Conservation (phyloP, 2,329 filamentous ascomycete species). For the Triangularia verruculosa region DNA sequence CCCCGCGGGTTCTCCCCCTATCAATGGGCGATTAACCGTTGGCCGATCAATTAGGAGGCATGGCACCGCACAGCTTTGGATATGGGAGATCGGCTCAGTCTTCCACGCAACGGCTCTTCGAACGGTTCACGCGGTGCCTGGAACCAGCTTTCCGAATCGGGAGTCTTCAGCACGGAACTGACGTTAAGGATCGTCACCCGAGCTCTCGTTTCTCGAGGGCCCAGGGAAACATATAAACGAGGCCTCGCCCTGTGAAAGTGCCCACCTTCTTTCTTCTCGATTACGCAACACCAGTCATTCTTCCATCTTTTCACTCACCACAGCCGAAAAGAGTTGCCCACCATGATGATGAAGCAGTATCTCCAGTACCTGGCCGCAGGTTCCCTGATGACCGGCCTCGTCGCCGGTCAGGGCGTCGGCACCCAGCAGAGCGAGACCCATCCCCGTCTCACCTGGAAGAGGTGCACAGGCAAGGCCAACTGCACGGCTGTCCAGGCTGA, state of each 20-base stretch:
- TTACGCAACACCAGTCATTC: slow-evolving; percentile 2
- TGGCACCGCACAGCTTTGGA: neutral
- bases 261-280: slow-evolving; percentile 1
- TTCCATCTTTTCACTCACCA: neutral
- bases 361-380: slow-evolving; percentile 25
- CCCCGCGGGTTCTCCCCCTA: slow-evolving; percentile 11
- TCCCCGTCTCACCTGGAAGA: slow-evolving; percentile 22
- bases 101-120: slow-evolving; percentile 15
- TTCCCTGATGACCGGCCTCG: slow-evolving; percentile 21
- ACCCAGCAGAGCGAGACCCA: slow-evolving; percentile 19
- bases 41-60: slow-evolving; percentile 14
- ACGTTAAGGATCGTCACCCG: neutral
- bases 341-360: slow-evolving; percentile 25
- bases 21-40: slow-evolving; percentile 14
- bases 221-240: slow-evolving; percentile 3
- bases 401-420: slow-evolving; percentile 21
- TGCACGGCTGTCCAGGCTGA: slow-evolving; percentile 36
- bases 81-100: slow-evolving; percentile 18
- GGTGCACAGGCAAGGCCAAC: slow-evolving; percentile 25
- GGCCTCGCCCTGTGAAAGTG: neutral
- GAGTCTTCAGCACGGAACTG: neutral
- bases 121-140: neutral
- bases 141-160: slow-evolving; percentile 17
- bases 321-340: neutral
- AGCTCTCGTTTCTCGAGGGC: neutral